A percentile compares a stretch with the other conserved stretches of the same genome.
Conservation (phyloP, 2,329 filamentous ascomycete genomes). For the Alternaria arbusti region DNA sequence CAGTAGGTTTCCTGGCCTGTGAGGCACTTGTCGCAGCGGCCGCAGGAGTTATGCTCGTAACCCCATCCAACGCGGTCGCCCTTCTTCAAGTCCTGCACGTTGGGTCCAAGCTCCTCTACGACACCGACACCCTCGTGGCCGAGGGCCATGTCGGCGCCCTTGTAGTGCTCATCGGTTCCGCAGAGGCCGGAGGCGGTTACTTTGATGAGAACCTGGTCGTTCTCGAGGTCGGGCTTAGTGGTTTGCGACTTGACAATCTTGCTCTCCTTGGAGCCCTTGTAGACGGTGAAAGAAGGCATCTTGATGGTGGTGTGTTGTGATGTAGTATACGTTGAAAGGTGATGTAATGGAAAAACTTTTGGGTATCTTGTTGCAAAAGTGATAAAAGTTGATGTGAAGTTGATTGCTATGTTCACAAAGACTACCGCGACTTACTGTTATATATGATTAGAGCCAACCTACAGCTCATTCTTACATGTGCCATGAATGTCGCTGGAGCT, state of each 20-base stretch:
- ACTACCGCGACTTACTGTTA: constrained; percentile 1
- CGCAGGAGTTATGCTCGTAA: constrained; percentile 55
- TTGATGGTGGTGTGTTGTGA: constrained; percentile 8
- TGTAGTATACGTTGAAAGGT: neutral
- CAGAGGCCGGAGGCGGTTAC: constrained; percentile 73
- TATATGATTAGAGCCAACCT: constrained; percentile 10
- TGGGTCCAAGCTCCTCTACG: constrained; percentile 56
- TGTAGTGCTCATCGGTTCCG: constrained; percentile 62
- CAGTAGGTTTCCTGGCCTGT: constrained; percentile 55
- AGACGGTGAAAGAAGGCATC: constrained; percentile 64
- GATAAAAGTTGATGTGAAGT: neutral
- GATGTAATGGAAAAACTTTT: neutral
- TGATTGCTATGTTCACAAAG: neutral
- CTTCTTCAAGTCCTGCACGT: constrained; percentile 55
- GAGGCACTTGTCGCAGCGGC: constrained; percentile 54
- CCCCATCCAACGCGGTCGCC: constrained; percentile 61
- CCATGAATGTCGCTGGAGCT: constrained; percentile 1
- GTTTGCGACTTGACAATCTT: constrained; percentile 60
- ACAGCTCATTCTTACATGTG: neutral
- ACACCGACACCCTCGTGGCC: constrained; percentile 64
- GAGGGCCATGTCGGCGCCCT: constrained; percentile 53
- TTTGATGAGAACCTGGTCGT: constrained; percentile 66
- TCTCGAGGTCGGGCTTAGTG: constrained; percentile 51
- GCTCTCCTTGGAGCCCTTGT: constrained; percentile 66
- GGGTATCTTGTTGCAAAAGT: neutral